These are phyloP conservation scores for Phytophthora sp. DNA, from an alignment of 352 stramenopile genomes.

Conservation along the genomic window DNA sequence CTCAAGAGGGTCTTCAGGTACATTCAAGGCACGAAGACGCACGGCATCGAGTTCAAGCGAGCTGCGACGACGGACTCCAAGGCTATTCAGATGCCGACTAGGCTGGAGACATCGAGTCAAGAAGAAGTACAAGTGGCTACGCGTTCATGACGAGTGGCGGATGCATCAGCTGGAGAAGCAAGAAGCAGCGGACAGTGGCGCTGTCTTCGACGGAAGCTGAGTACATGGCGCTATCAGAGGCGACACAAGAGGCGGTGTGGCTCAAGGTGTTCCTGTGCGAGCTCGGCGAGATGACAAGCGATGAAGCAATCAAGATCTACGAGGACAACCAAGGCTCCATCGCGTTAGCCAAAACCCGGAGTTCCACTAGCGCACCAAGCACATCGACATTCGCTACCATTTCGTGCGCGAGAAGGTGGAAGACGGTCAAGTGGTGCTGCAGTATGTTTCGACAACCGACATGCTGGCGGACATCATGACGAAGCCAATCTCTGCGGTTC, in stretches of 20 bases:
- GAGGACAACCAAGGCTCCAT: background rate
- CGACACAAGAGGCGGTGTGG: background rate
- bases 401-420: background rate
- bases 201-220: background rate
- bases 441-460: background rate
- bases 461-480: slow-evolving; percentile 6
- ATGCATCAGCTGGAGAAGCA: background rate
- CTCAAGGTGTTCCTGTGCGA: slow-evolving; percentile 1
- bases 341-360: background rate
- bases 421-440: background rate
- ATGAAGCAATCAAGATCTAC: background rate
- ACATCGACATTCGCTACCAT: background rate
- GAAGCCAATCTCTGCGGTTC: background rate
- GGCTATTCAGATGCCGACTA: background rate
- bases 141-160: background rate
- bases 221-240: background rate
- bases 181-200: background rate
- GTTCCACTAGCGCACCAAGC: background rate
- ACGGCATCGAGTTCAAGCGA: background rate
- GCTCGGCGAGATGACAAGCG: background rate
- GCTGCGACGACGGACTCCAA: background rate
- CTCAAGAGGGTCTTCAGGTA: background rate
- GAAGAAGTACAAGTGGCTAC: background rate
- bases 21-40: background rate
- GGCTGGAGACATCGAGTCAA: background rate